Evolutionary conservation across 2,329 filamentous ascomycete genomes (phyloP).

Genomic region (Aspergillus alliaceus): DNA sequence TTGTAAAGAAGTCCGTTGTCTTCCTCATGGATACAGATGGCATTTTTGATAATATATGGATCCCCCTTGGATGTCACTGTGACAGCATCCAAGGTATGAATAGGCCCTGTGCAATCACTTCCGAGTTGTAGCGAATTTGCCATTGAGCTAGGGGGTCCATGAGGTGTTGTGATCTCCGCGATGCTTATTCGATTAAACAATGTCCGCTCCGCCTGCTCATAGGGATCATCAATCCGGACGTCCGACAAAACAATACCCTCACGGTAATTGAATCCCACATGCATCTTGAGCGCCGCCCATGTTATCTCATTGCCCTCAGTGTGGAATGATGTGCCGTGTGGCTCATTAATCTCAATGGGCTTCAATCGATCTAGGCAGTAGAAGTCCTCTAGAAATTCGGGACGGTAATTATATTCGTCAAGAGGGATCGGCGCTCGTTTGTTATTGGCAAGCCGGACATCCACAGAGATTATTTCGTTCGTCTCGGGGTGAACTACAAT

Average conservation of each 20-base stretch:
- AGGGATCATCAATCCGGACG: constrained; percentile 27
- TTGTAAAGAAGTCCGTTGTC: constrained; percentile 54
- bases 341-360: constrained; percentile 27
- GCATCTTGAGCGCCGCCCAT: constrained; percentile 35
- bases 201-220: constrained; percentile 28
- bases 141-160: constrained; percentile 18
- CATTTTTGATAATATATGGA: constrained; percentile 16
- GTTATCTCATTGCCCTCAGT: constrained; percentile 28
- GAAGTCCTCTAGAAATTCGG: background rate
- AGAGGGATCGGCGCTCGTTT: background rate
- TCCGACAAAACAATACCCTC: constrained; percentile 60
- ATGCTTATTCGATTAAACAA: constrained; percentile 30
- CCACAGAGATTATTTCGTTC: constrained; percentile 28
- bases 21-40: constrained; percentile 32
- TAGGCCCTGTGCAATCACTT: constrained; percentile 27
- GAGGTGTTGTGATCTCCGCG: constrained; percentile 25
- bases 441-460: background rate
- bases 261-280: constrained; percentile 50
- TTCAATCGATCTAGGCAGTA: background rate
- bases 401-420: background rate
- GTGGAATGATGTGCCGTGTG: constrained; percentile 28
- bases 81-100: constrained; percentile 30
- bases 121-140: background rate
- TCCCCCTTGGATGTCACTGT: constrained; percentile 26
- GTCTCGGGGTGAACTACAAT: constrained; percentile 27